A percentile compares a stretch with the other conserved stretches of the same genome.
These are phyloP conservation scores for Boletus pseudopeckii DNA, from an alignment of 768 basidiomycete species.

Conservation along the genomic window DNA sequence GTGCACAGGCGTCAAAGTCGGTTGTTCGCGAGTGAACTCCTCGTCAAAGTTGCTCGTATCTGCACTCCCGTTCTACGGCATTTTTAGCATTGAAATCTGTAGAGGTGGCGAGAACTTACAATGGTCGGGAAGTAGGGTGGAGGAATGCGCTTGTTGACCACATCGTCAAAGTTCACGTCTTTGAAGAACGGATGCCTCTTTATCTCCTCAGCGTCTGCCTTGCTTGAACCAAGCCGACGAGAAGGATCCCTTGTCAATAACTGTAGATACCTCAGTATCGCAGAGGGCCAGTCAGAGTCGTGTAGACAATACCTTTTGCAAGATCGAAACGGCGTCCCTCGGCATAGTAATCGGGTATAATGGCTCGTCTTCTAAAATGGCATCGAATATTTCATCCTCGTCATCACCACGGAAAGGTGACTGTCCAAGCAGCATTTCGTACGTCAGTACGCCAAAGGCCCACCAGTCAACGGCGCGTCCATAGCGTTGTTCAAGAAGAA, in stretches of 20 bases:
- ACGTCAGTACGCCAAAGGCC: conserved; percentile 98
- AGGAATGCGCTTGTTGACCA: conserved; percentile 95
- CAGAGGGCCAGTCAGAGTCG: not conserved
- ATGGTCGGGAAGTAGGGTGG: conserved; percentile 97
- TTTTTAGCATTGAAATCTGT: conserved; percentile 5
- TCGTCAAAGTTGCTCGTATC: conserved; percentile 95
- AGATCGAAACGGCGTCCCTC: conserved; percentile 89
- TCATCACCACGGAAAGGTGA: conserved; percentile 99
- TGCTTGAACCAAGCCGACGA: conserved; percentile 87
- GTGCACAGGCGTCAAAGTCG: conserved; percentile 96
- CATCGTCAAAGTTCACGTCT: conserved; percentile 95
- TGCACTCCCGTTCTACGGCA: conserved; percentile 67
- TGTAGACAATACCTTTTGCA: conserved; percentile 71
- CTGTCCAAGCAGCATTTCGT: conserved; percentile 98
- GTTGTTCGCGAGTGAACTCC: conserved; percentile 96
- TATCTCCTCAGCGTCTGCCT: conserved; percentile 94
- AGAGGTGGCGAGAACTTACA: conserved; percentile 44
- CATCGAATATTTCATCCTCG: conserved; percentile 99
- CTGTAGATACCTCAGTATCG: conserved; percentile 38
- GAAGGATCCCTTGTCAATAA: conserved; percentile 87
- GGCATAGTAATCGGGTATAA: conserved; percentile 99
- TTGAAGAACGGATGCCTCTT: conserved; percentile 98
- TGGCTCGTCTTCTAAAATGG: conserved; percentile 97
- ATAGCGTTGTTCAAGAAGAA: conserved; percentile 97
- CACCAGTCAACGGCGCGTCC: conserved; percentile 99